A percentile compares a stretch with the other conserved stretches of the same genome.
phyloP scores from a whole-genome alignment of 257 asterid species.

The Nicotiana tabacum region DNA sequence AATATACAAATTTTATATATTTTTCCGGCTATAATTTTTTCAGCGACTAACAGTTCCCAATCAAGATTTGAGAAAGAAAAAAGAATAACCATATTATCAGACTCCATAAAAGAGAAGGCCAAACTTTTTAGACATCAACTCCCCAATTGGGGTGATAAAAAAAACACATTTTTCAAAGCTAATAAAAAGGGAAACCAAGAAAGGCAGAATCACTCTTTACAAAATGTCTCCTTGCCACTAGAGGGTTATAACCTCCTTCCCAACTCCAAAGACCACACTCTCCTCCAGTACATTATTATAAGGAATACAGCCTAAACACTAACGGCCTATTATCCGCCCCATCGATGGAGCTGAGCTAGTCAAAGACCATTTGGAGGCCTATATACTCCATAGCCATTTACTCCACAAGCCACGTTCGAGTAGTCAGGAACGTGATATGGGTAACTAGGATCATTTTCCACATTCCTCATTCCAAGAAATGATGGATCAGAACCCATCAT shows the following conservation, averaged over 20 bases:
- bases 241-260: conserved; percentile 20
- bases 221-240: conserved; percentile 11
- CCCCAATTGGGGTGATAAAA: background rate
- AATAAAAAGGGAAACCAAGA: conserved; percentile 16
- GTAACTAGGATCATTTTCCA: conserved; percentile 39
- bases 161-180: background rate
- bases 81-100: background rate
- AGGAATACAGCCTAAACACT: conserved; percentile 14
- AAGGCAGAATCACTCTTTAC: conserved; percentile 34
- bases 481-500: conserved; percentile 52
- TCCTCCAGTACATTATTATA: conserved; percentile 21
- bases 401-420: conserved; percentile 38
- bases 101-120: background rate
- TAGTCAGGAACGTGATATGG: conserved; percentile 54
- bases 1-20: too few species aligned
- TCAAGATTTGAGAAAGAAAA: background rate
- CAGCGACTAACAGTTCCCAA: too few species aligned
- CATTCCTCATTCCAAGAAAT: conserved; percentile 29
- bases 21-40: too few species aligned
- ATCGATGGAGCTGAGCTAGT: background rate
- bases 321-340: conserved; percentile 4
- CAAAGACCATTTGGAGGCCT: conserved; percentile 74
- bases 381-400: conserved; percentile 55
- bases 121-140: background rate
- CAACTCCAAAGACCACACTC: conserved; percentile 17